phyloP scores from a whole-genome alignment of 768 basidiomycete species.

The Cantharellus anzutake region DNA sequence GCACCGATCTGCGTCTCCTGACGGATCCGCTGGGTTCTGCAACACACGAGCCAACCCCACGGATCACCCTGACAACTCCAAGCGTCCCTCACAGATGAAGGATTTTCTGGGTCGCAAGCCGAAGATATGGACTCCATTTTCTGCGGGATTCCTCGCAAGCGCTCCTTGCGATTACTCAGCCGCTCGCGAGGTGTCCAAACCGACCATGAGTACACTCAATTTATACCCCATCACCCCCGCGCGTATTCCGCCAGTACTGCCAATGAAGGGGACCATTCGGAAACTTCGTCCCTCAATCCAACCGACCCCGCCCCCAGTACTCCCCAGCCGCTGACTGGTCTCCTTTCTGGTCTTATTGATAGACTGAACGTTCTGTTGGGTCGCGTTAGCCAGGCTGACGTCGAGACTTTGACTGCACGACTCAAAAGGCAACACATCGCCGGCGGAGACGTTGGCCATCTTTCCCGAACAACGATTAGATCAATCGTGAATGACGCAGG shows the following conservation, averaged over 20 bases:
- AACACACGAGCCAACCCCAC: not conserved
- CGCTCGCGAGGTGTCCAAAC: conserved; percentile 55
- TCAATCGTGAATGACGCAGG: conserved; percentile 52
- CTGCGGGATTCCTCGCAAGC: conserved; percentile 11
- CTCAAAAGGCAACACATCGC: conserved; percentile 81
- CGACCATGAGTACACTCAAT: conserved; percentile 17
- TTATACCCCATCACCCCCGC: no score
- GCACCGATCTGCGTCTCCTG: not conserved
- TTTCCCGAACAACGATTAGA: conserved; percentile 66
- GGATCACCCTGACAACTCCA: not conserved
- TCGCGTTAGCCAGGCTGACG: conserved; percentile 55
- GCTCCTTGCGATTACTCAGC: conserved; percentile 29
- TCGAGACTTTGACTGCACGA: conserved; percentile 71
- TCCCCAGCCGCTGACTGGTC: conserved; percentile 3
- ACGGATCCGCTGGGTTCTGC: not conserved
- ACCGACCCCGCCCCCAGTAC: not conserved
- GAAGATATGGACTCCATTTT: conserved; percentile 7
- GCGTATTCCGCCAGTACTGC: not conserved
- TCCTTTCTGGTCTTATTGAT: conserved; percentile 20
- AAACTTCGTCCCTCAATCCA: not conserved
- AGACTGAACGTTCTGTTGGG: conserved; percentile 41
- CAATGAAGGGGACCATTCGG: not conserved
- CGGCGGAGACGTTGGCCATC: conserved; percentile 60
- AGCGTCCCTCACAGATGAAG: not conserved
- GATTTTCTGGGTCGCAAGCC: not conserved